Conservation (phyloP, 108 stramenopile genomes). For the Discostella pseudostelligera region DNA sequence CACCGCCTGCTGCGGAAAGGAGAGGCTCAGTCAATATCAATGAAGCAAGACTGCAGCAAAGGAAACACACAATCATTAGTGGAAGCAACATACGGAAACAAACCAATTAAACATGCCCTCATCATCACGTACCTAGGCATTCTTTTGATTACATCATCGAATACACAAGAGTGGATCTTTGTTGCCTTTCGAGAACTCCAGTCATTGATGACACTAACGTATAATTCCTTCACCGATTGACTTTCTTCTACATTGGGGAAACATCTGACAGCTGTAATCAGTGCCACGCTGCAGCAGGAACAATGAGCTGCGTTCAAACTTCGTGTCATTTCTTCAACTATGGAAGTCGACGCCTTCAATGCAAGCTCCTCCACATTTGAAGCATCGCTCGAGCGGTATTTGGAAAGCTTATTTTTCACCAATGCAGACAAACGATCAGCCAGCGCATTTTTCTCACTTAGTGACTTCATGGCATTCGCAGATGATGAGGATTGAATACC, state of each 20-base stretch:
- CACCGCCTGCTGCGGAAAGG: slow-evolving; percentile 41
- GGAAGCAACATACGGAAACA: slow-evolving; percentile 1
- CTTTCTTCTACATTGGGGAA: slow-evolving; percentile 41
- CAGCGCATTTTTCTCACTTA: slow-evolving; percentile 58
- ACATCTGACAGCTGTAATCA: slow-evolving; percentile 52
- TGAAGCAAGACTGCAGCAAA: slow-evolving; percentile 22
- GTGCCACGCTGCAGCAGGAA: slow-evolving; percentile 57
- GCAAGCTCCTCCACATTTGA: slow-evolving; percentile 32
- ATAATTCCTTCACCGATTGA: slow-evolving; percentile 36
- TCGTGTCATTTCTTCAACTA: slow-evolving; percentile 47
- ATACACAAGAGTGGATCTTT: slow-evolving; percentile 55
- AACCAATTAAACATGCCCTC: neutral
- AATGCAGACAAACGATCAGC: slow-evolving; percentile 58
- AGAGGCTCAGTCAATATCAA: slow-evolving; percentile 49
- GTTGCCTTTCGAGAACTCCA: slow-evolving; percentile 74
- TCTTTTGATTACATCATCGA: slow-evolving; percentile 65
- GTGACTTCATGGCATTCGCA: slow-evolving; percentile 29
- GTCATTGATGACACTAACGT: slow-evolving; percentile 49
- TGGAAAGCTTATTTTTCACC: slow-evolving; percentile 65
- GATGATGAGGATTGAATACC: slow-evolving; percentile 34
- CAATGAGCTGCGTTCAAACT: slow-evolving; percentile 51
- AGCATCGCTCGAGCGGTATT: slow-evolving; percentile 44
- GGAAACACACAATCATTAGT: slow-evolving; percentile 2
- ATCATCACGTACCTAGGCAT: slow-evolving; percentile 33
- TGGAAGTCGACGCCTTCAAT: slow-evolving; percentile 27